Evolutionary conservation across 805 yeast genomes (phyloP), one percentile per base, ranked within the genome.

Genomic region (Teunomyces stri): DNA sequence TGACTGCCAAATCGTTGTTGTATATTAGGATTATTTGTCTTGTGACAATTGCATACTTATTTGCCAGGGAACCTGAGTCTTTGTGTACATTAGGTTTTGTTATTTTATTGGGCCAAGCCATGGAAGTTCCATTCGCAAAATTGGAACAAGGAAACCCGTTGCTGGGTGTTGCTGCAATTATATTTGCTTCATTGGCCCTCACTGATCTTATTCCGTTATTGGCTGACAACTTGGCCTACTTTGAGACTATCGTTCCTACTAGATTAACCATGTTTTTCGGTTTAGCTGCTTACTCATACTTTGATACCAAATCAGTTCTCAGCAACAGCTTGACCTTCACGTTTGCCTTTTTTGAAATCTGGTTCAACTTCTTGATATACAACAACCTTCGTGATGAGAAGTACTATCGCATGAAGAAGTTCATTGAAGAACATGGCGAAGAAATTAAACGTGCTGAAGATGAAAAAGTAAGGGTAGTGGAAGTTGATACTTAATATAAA

Each of bases 381-480:
- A 79, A 76, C 58, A 74, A 84, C 37, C 67, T 86, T 49, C 77
- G 82, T 56, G 90, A 85, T 50, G 92, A 85, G 57, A 80, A 75
- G 57, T 72, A 74, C 49, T 69, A 71, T 48, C 71, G 78, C 49
- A 67, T 74, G 45, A 78, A 79, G 54, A 61, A 65, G 47, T 70
- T 61, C 48, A 56, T 70, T 29, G 69, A 69, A 51, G 70, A 70
- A 44, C 69, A 72, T 48, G 72, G 63, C 11, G 72, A 66, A 7
- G 66, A 65, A 44, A 59, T 70, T 46, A 54, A 57, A 39, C 57
- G 58, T 35, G 63, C 58, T 39, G 67, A 63, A 29, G 62, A 56
- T 42, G 65, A 64, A 33, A 59, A 57, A 46, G 67, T 68, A 12
- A 58, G 60, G 45, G 66, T 71, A 2, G 58, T 67, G 25, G 68